Evolutionary conservation across 352 stramenopile species (phyloP).

Genomic region (Globisporangium parvum): DNA sequence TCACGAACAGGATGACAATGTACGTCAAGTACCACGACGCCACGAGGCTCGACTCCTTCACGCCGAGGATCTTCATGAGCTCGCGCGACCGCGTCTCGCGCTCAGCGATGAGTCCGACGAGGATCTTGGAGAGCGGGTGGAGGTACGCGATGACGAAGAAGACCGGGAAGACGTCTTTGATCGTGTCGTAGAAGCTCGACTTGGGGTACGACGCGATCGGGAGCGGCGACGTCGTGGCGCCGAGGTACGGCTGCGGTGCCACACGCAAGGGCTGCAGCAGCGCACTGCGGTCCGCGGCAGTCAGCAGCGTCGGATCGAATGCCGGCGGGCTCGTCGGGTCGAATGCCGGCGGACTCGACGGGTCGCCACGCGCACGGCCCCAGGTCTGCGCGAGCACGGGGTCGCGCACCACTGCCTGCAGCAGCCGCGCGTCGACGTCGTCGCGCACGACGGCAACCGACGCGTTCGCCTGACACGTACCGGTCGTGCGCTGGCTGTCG

Average conservation of each 20-base stretch:
- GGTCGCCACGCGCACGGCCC: not conserved
- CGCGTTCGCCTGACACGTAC: constrained; percentile 18
- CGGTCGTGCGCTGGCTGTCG: constrained; percentile 8
- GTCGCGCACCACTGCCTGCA: constrained; percentile 16
- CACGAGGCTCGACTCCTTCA: constrained; percentile 69
- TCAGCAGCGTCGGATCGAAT: constrained; percentile 13
- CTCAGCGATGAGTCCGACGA: constrained; percentile 85
- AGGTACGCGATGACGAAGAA: constrained; percentile 90
- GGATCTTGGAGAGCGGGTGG: constrained; percentile 75
- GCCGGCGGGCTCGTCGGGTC: not conserved
- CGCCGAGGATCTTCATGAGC: constrained; percentile 87
- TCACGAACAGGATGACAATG: constrained; percentile 67
- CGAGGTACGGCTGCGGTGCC: constrained; percentile 38
- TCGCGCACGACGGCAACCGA: not conserved
- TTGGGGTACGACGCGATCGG: constrained; percentile 28
- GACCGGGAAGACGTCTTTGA: constrained; percentile 59
- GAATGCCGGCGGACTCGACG: not conserved
- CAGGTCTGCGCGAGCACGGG: constrained; percentile 9
- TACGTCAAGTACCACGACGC: constrained; percentile 85
- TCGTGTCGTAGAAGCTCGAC: constrained; percentile 52
- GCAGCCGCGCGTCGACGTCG: constrained; percentile 15
- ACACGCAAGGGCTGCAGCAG: constrained; percentile 21
- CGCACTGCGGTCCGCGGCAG: not conserved
- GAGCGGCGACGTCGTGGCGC: constrained; percentile 27
- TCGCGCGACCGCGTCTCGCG: constrained; percentile 88